Base-by-base conservation (phyloP, 2,329 filamentous ascomycete genomes). In the Xylariaceae sp. region DNA sequence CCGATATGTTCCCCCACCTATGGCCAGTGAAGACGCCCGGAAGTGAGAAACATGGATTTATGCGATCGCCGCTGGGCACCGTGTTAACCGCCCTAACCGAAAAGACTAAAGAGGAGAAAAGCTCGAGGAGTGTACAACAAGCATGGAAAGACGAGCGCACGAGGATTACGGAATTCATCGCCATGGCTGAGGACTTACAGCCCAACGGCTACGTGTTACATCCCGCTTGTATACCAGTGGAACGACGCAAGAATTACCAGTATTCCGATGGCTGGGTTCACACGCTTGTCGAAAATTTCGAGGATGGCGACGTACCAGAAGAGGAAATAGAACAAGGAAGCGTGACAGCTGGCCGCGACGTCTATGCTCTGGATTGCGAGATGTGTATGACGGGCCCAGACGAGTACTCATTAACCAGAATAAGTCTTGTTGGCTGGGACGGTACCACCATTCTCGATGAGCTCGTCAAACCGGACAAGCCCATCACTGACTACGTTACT, bases 401-500 rank as follows among this genome's bases (percentile, higher is more conserved):
- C 45, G 82, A 89, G 60, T 89, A 87, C 59, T 89, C 92, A 34
- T 83, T 99, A 41, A 95, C 94, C 1, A 85, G 94, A 53, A 87
- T 97, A 68, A 96, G 91, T 68, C 71, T 97, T 37, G 76, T 99
- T 7, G 77, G 84, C 56, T 99, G 94, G 92, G 83, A 91, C 62
- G 92, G 92, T 46, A 81, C 84, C 32, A 80, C 88, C 9, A 77
- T 96, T 15, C 73, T 97, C 48, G 94, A 99, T 68, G 88, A 95
- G 72, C 81, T 97, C 12, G 94, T 99, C 65, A 95, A 94, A 73
- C 94, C 94, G 0, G 80, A 85, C 42, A 86, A 88, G 61, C 86
- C 89, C n/a, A 92, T 99, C 65, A 86, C 83, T 53, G 88, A 99
- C 75, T 97, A 99, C 68, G 79, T 99, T 39, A 99, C 94, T 1